These are phyloP conservation scores for Paraphoma chrysanthemicola DNA, from an alignment of 2,329 filamentous ascomycete species.

Conservation along the genomic window DNA sequence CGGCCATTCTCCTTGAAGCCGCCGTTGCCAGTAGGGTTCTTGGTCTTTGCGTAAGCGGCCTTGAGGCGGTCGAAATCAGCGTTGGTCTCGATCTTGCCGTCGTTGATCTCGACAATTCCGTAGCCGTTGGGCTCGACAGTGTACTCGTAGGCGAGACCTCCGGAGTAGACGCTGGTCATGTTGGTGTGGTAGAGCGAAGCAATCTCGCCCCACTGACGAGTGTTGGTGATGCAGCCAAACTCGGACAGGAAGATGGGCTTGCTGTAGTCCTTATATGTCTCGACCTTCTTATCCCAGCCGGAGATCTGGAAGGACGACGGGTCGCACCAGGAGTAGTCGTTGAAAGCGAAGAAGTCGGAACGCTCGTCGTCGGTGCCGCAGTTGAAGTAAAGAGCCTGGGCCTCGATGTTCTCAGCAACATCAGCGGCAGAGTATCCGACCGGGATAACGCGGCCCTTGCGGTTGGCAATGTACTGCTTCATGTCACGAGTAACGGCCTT, in stretches of 20 bases:
- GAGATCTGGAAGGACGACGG: conserved; percentile 69
- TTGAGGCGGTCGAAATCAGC: conserved; percentile 68
- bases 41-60: conserved; percentile 57
- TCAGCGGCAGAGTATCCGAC: conserved; percentile 87
- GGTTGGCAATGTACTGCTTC: conserved; percentile 79
- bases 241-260: conserved; percentile 82
- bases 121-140: conserved; percentile 70
- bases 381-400: conserved; percentile 92
- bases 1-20: conserved; percentile 63
- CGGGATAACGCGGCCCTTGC: conserved; percentile 71
- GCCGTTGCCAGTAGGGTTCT: conserved; percentile 63
- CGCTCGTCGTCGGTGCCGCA: conserved; percentile 85
- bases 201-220: conserved; percentile 82
- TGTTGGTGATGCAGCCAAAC: conserved; percentile 86
- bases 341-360: conserved; percentile 88
- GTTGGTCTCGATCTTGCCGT: conserved; percentile 62
- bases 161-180: conserved; percentile 92
- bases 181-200: conserved; percentile 76
- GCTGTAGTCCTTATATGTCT: conserved; percentile 45
- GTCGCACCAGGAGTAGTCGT: conserved; percentile 80
- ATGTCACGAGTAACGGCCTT: conserved; percentile 79
- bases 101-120: conserved; percentile 75
- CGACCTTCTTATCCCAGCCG: conserved; percentile 71
- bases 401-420: conserved; percentile 81
- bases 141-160: conserved; percentile 96